Percentiles rank a stretch among this genome's conserved stretches.
phyloP scores from a whole-genome alignment of 2,329 filamentous ascomycete species.

The Neoarthrinium moseri region DNA sequence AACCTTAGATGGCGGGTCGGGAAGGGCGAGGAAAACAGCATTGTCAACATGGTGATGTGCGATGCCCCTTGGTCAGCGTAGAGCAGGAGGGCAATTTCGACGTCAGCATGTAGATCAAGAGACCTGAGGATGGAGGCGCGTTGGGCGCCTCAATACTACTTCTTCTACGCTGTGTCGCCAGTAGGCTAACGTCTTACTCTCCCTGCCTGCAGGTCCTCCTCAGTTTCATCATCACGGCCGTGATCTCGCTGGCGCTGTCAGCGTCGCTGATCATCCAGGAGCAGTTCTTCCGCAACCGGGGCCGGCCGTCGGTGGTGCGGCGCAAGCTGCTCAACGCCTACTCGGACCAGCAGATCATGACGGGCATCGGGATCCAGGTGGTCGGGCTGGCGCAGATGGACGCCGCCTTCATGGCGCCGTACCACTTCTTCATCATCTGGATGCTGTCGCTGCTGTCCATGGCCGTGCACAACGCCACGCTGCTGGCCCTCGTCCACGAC shows the following conservation, averaged over 20 bases:
- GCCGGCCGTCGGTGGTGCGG: slow-evolving; percentile 49
- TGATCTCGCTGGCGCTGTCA: slow-evolving; percentile 53
- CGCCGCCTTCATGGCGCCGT: slow-evolving; percentile 58
- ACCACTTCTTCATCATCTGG: slow-evolving; percentile 73
- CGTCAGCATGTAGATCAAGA: no score
- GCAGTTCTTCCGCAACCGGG: slow-evolving; percentile 27
- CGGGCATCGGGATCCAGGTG: slow-evolving; percentile 66
- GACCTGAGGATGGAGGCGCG: no score
- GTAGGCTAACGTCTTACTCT: no score
- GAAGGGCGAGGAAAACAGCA: no score
- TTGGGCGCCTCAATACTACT: no score
- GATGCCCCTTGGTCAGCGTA: no score
- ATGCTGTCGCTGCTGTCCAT: slow-evolving; percentile 64
- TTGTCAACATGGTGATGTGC: no score
- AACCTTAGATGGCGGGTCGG: not conserved
- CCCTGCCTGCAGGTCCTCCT: slow-evolving; percentile 57
- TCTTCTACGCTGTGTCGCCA: no score
- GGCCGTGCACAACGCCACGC: slow-evolving; percentile 62
- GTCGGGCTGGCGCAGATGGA: slow-evolving; percentile 60
- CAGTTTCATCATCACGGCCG: slow-evolving; percentile 65
- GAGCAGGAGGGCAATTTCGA: no score
- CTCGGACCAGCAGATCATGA: slow-evolving; percentile 68
- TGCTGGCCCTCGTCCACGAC: slow-evolving; percentile 64
- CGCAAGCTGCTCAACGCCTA: slow-evolving; percentile 65
- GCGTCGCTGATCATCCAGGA: slow-evolving; percentile 57